These are phyloP conservation scores for Crithidia thermophila DNA, from an alignment of 208 protist species.

Conservation along the genomic window DNA sequence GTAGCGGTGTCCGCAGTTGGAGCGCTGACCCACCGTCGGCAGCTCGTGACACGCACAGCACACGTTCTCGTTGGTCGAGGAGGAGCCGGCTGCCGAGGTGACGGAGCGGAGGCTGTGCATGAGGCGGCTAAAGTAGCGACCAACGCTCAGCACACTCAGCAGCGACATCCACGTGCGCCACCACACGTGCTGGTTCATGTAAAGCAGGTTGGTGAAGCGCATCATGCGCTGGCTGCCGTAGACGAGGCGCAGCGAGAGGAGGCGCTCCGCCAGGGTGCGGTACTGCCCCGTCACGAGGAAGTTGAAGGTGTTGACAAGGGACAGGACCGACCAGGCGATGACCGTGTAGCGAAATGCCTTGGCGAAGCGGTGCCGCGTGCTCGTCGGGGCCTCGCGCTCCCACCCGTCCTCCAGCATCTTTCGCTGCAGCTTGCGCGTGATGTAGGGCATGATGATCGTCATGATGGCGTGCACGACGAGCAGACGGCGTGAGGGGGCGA, in stretches of 20 bases:
- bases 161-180: constrained; percentile 85
- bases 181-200: constrained; percentile 89
- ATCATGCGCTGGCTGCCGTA: constrained; percentile 82
- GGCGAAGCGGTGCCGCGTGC: constrained; percentile 37
- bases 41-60: constrained; percentile 80
- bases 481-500: constrained; percentile 61
- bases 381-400: constrained; percentile 45
- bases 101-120: constrained; percentile 48
- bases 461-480: constrained; percentile 78
- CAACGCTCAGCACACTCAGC: constrained; percentile 68
- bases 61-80: constrained; percentile 43
- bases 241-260: constrained; percentile 84
- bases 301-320: constrained; percentile 80
- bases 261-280: constrained; percentile 79
- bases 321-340: constrained; percentile 61
- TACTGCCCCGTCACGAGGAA: constrained; percentile 90
- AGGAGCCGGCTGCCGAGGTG: constrained; percentile 17
- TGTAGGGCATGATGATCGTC: constrained; percentile 76
- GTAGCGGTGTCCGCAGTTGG: constrained; percentile 91
- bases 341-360: constrained; percentile 50
- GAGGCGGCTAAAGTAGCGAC: constrained; percentile 67
- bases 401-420: constrained; percentile 76
- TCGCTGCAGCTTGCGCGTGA: constrained; percentile 76
- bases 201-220: constrained; percentile 85
- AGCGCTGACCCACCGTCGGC: constrained; percentile 70